Conservation (phyloP, 345 rosid genomes). For the Citrus unshiu region DNA sequence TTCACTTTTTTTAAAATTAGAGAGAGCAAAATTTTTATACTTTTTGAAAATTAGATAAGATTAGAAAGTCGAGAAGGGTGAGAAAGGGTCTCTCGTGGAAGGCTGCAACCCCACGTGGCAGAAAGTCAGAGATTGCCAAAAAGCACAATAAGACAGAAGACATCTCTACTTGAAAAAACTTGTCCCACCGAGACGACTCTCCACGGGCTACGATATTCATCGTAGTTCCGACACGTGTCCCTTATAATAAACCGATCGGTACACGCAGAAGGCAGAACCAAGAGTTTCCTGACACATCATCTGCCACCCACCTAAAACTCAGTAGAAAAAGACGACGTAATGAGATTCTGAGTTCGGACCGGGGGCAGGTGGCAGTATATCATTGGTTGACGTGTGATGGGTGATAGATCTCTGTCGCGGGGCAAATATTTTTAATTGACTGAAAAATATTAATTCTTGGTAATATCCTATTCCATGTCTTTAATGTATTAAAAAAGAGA, state of each 20-base stretch:
- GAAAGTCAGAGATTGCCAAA: not conserved
- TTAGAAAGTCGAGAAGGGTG: not conserved
- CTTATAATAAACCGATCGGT: not conserved
- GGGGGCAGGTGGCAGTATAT: conserved; percentile 3
- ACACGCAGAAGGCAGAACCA: conserved; percentile 16
- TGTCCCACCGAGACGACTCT: conserved; percentile 32
- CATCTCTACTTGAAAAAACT: not conserved
- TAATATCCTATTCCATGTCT: not conserved
- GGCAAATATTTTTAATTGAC: conserved; percentile 24
- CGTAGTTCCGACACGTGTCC: conserved; percentile 23
- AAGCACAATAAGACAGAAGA: conserved; percentile 22
- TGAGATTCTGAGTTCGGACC: conserved; percentile 11
- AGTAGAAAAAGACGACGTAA: conserved; percentile 11
- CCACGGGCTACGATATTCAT: conserved; percentile 8
- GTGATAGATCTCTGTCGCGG: conserved; percentile 22
- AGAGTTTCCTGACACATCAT: conserved; percentile 19
- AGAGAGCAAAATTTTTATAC: not conserved
- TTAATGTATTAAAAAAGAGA: not conserved
- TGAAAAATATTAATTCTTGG: too few relatives aligned
- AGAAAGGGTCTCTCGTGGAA: not conserved
- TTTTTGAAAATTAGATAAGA: not conserved
- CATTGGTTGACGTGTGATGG: conserved; percentile 26
- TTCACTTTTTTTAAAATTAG: not conserved
- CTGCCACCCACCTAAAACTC: not conserved
- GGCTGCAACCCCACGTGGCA: conserved; percentile 27